A percentile compares a stretch with the other conserved stretches of the same genome.
Evolutionary conservation across 2,329 filamentous ascomycete genomes (phyloP).

Genomic region (Dothiorella sarmentorum): DNA sequence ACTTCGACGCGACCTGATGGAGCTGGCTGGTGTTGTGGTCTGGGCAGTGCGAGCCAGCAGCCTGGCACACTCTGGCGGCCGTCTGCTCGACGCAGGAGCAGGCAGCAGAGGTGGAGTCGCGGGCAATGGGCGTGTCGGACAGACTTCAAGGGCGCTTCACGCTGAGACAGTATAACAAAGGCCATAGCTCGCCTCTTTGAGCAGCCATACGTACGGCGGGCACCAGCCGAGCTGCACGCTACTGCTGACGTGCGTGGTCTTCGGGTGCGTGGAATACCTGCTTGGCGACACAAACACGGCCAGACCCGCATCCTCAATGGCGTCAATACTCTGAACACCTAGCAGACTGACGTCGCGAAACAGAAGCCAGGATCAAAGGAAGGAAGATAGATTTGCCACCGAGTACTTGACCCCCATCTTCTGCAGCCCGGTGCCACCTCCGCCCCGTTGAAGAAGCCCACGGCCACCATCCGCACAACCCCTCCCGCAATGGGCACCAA

Average conservation of each 20-base stretch:
- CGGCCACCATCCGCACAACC: background rate
- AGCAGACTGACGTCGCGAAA: background rate
- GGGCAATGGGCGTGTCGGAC: constrained; percentile 18
- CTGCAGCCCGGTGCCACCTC: background rate
- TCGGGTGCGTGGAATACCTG: constrained; percentile 41
- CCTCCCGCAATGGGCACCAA: background rate
- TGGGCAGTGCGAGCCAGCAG: constrained; percentile 37
- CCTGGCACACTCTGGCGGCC: constrained; percentile 43
- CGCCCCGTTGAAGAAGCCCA: background rate
- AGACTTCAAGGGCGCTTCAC: constrained; percentile 26
- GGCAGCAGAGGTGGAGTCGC: constrained; percentile 26
- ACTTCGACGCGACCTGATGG: constrained; percentile 39
- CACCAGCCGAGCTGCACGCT: constrained; percentile 34
- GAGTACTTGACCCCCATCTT: constrained; percentile 13
- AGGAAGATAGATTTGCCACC: background rate
- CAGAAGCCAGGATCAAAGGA: background rate
- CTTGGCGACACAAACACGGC: constrained; percentile 39
- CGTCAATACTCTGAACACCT: constrained; percentile 34
- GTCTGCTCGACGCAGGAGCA: constrained; percentile 36
- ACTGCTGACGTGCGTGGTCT: constrained; percentile 43
- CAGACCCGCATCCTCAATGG: constrained; percentile 44
- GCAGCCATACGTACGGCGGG: constrained; percentile 28
- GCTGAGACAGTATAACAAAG: constrained; percentile 40
- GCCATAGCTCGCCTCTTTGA: constrained; percentile 37
- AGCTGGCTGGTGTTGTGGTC: constrained; percentile 39